Base-by-base conservation (phyloP, 108 stramenopile species). In the Cyclostephanos tholiformis region DNA sequence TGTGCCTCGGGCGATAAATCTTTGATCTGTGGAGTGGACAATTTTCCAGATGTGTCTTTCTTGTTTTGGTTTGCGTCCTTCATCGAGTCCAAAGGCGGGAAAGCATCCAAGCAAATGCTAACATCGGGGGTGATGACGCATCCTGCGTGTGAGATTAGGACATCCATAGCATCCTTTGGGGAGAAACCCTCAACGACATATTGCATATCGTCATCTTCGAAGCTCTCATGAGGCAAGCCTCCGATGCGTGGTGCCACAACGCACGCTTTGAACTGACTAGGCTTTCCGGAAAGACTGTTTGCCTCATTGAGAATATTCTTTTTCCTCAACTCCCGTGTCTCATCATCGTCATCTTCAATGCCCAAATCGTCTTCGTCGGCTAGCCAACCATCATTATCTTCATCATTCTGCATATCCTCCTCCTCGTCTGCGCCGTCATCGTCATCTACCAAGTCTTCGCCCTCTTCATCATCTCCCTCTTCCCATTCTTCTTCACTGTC, bases 401-500 rank as follows among this genome's bases (percentile, higher is more conserved):
- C 91, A 0, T 82, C 81, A 26, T 79, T 59, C 30, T 53, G 50
- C 26, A 52, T 57, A 51, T 87, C 92, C 3, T 82, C 86, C 38
- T 89, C 87, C 39, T 94, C 93, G 22, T 88, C 90, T 36, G 82
- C 83, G 27, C 85, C 84, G 27, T 78, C 80, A 5, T 79, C 86
- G 35, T 84, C 89, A 50, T 87, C 84, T 12, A 84, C 81, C 35
- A 83, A 81, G 75, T 93, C 91, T 60, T 93, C 91, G 9, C 91
- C 94, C 49, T 88, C 78, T 60, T 93, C 94, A 23, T 92, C 89
- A 55, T 95, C 94, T 20, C 88, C 95, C 72, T 93, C 90, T 76
- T 93, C 93, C 95, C 95, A 94, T 81, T 96, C 95, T 12, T 88
- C 93, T 78, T 96, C 95, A 63, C 93, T 94, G 67, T 96, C 95